Percentiles rank a stretch among this genome's conserved stretches.
Evolutionary conservation across 192 early-diverging fungal species (phyloP).

Genomic region (Coemansia erecta): DNA sequence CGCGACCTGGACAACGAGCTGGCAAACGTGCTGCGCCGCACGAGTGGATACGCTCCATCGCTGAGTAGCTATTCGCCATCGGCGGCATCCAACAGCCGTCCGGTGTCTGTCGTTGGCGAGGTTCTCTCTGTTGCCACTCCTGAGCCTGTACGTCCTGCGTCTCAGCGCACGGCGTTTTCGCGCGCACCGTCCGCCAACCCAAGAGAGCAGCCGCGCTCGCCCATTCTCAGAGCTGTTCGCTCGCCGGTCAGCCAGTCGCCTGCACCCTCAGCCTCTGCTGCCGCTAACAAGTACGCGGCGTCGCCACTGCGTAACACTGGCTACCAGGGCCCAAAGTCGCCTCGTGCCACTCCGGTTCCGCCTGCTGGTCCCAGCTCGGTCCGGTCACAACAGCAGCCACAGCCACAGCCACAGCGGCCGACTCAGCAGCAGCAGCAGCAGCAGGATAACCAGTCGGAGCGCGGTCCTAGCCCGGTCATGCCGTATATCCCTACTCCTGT

Average conservation of each 20-base stretch:
- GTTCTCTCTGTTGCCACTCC: conserved; percentile 30
- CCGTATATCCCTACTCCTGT: conserved; percentile 42
- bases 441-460: conserved; percentile 7
- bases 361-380: conserved; percentile 6
- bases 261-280: background rate
- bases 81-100: conserved; percentile 12
- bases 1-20: conserved; percentile 46
- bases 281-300: conserved; percentile 14
- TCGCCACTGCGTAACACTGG: conserved; percentile 35
- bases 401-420: conserved; percentile 1
- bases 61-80: conserved; percentile 34
- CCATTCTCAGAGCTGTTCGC: conserved; percentile 18
- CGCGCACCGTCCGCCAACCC: background rate
- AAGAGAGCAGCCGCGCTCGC: conserved; percentile 18
- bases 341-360: conserved; percentile 19
- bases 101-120: conserved; percentile 34
- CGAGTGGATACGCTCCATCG: conserved; percentile 45
- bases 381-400: background rate
- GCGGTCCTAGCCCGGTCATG: conserved; percentile 33
- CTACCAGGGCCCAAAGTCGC: conserved; percentile 28
- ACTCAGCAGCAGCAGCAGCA: conserved; percentile 7
- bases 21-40: conserved; percentile 48
- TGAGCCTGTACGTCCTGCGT: conserved; percentile 16
- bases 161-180: background rate
- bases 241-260: conserved; percentile 11